Evolutionary conservation across 2,329 filamentous ascomycete species (phyloP), one percentile per base, ranked within the genome.

Genomic region (Chaetothyriales sp.): DNA sequence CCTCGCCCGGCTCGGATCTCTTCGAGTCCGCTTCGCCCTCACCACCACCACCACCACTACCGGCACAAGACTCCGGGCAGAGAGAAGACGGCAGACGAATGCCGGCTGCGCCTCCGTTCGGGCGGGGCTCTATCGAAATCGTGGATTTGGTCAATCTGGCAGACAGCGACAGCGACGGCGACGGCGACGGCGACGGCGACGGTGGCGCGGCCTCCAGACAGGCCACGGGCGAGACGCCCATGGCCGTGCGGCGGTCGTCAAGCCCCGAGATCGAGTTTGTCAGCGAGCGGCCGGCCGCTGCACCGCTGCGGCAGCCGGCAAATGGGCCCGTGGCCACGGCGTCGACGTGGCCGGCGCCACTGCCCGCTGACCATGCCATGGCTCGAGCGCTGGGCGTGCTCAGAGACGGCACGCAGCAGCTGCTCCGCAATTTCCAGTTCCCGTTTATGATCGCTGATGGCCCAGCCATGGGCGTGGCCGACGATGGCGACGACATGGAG

Each of bases 21-120:
- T 49, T 48, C 40, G 54, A 54, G n/a, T 19, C 19, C 19, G 49
- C 33, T 18, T 43, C 43, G 18, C 53, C 48, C 9, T 13, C 45
- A n/a, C 46, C 43, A 18, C 49, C 45, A 18, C 49, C 47, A 33
- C 4, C 20, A 19, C 10, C 29, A 40, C 4, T n/a, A 19, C 10
- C 29, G 20, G 20, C 13, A 18, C 15, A 8, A 6, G 47, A 51
- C 15, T 25, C 15, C 7, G 18, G 43, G 49, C 47, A 47, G 9
- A 48, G 46, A 48, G 28, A 40, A 15, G 29, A 9, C 2, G 29
- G 29, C 29, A 8, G 7, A 15, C 70, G 55, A 40, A 5, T 40
- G 33, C 10, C 33, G 8, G 33, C 33, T 40, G 33, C 33, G 7
- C 33, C 33, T 15, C 33, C 33, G 2, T 40, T 40, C 13, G 33